Base-by-base conservation (phyloP, 176 grass and related monocot species). In the Alloteropsis semialata region DNA sequence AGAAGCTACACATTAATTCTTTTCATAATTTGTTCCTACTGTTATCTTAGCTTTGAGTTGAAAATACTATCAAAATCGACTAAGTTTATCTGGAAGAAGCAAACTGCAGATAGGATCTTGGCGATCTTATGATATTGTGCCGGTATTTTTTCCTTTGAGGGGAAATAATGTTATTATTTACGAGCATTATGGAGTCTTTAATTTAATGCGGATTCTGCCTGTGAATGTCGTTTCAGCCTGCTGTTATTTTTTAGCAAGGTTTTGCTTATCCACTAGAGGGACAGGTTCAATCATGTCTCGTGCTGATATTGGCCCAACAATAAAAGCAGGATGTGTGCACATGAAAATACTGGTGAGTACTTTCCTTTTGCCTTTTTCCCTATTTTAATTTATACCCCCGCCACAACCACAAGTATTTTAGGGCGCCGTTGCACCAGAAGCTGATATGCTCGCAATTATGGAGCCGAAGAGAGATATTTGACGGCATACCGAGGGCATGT, bases 241-340 rank as follows among this genome's bases (percentile, higher is more conserved):
- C n/a, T n/a, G n/a, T n/a, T 58, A 19, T n/a, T 25, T 58, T 48
- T 77, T 53, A 65, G 8, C 59, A 76, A 33, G 43, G 9, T n/a
- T 75, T 54, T 82, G 71, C 45, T n/a, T 65, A 46, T 81, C 81
- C 13, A 36, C 13, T 59, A 69, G 10, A 73, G n/a, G 79, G 46
- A 90, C 68, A 84, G 45, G 48, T 46, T 68, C 19, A 58, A 75
- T 64, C 15, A 73, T 76, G n/a, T 76, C 34, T 48, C 51, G n/a
- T n/a, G 29, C 82, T 96, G 96, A 72, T 99, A 92, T 74, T 99
- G 93, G 96, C 93, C 93, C 17, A 99, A 99, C 64, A 99, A 99
- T 69, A 93, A 90, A 73, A 95, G 96, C 83, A 99, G 91, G 83
- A 99, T 99, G 96, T 99, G 96, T 81, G 84, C 96, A 70, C 93